These are phyloP conservation scores for Kwoniella sp. DNA, from an alignment of 768 basidiomycete genomes.

Conservation along the genomic window DNA sequence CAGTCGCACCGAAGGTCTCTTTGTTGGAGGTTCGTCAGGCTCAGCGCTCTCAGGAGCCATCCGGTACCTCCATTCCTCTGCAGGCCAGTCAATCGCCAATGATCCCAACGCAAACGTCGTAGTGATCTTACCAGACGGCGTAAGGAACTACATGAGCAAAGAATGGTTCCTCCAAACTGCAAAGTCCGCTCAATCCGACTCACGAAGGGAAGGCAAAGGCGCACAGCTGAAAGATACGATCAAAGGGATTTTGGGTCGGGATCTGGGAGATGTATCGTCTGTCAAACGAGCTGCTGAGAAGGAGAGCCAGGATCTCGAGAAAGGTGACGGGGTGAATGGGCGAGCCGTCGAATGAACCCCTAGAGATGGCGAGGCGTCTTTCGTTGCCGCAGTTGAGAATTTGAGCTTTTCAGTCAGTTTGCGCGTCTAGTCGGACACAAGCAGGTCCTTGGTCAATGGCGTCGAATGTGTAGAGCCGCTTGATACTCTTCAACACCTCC, in stretches of 20 bases:
- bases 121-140: constrained; percentile 83
- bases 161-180: constrained; percentile 73
- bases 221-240: constrained; percentile 32
- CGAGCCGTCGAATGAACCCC: no score
- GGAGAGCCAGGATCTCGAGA: constrained; percentile 10
- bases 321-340: constrained; percentile 21
- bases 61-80: constrained; percentile 71
- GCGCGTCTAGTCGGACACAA: no score
- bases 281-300: constrained; percentile 4
- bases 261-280: constrained; percentile 28
- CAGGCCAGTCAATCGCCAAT: constrained; percentile 65
- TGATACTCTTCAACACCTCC: no score
- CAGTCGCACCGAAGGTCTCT: constrained; percentile 74
- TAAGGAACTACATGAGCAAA: constrained; percentile 93
- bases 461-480: no score
- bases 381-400: no score
- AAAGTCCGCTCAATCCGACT: not conserved
- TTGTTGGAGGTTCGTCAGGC: constrained; percentile 93
- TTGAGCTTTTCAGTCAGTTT: no score
- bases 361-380: no score
- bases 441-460: no score
- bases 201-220: not conserved
- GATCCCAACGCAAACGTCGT: constrained; percentile 82
- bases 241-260: constrained; percentile 33
- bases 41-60: constrained; percentile 78